Evolutionary conservation across 1,284 basidiomycete species (phyloP), one percentile per base, ranked within the genome.

Genomic region (Ceratobasidium sp.): DNA sequence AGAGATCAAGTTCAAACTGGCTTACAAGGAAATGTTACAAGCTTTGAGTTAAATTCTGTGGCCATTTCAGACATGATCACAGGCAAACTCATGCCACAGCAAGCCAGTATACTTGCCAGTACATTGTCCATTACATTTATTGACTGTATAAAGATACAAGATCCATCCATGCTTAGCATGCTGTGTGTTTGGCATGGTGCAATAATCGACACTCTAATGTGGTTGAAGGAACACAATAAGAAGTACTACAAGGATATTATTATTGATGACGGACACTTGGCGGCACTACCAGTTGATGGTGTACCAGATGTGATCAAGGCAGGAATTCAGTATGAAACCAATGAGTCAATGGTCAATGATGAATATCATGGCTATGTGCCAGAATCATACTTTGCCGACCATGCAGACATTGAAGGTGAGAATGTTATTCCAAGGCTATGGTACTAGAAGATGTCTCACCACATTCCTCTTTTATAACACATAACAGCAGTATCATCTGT

Each of bases 1-100:
- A 46, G 68, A 19, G 43, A 75, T 62, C 75, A 68, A 1, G 53
- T 83, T 41, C 80, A 83, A 48, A 74, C 65, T 1, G 82, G 75
- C 0, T 76, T 84, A 74, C 75, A 78, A 22, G 83, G 83, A 0
- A 84, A 79, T 53, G 81, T 84, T 1, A 81, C 72, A n/a, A 80
- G 80, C 9, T 84, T 80, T 71, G 64, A 76, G 1, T 76, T 82
- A 0, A 79, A 82, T 64, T 69, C 68, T 0, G 48, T 74, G 0
- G 79, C 76, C 0, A 78, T 84, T 3, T 72, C 75, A 0, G 39
- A 68, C 8, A 83, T 85, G 81, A 6, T 83, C 0, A 72, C 77
- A 5, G 82, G 82, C 0, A 69, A 79, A 6, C 43, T 82, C 2
- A 79, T 85, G 80, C 84, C 83, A 13, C 79, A 76, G 13, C 79